phyloP scores from a whole-genome alignment of 257 asterid species.

The Solanum ahanhuiri region DNA sequence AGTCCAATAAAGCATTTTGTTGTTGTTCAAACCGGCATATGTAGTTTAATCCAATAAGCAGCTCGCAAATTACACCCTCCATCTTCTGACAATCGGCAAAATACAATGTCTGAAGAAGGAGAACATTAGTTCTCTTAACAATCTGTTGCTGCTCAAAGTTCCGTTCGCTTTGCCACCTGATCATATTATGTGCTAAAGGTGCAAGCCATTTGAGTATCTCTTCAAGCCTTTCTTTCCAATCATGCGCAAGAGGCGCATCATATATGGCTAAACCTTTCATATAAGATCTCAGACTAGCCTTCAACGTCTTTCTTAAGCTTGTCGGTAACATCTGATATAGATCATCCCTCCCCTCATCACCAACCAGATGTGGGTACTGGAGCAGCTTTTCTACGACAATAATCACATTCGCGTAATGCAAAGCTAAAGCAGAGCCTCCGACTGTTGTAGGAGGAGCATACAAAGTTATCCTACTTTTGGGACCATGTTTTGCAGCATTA shows the following conservation, averaged over 20 bases:
- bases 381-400: slow-evolving; percentile 74
- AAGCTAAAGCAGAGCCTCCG: slow-evolving; percentile 84
- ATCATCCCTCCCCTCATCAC: slow-evolving; percentile 90
- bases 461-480: slow-evolving; percentile 29
- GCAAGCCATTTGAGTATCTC: slow-evolving; percentile 55
- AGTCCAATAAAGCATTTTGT: slow-evolving; percentile 78
- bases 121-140: slow-evolving; percentile 61
- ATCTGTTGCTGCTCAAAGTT: slow-evolving; percentile 86
- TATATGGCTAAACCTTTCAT: slow-evolving; percentile 53
- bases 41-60: slow-evolving; percentile 75
- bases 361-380: slow-evolving; percentile 76
- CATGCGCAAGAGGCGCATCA: slow-evolving; percentile 82
- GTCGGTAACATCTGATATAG: slow-evolving; percentile 84
- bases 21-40: slow-evolving; percentile 90
- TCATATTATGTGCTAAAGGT: slow-evolving; percentile 87
- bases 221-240: slow-evolving; percentile 69
- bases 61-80: slow-evolving; percentile 63
- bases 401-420: slow-evolving; percentile 81
- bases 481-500: slow-evolving; percentile 19
- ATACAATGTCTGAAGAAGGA: slow-evolving; percentile 72
- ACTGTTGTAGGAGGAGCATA: slow-evolving; percentile 53
- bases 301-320: slow-evolving; percentile 61
- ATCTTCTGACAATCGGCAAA: slow-evolving; percentile 71
- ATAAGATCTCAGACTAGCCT: slow-evolving; percentile 44
- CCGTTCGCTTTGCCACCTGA: slow-evolving; percentile 89